phyloP scores from a whole-genome alignment of 441 rosid species.

The Bruguiera hainesii region DNA sequence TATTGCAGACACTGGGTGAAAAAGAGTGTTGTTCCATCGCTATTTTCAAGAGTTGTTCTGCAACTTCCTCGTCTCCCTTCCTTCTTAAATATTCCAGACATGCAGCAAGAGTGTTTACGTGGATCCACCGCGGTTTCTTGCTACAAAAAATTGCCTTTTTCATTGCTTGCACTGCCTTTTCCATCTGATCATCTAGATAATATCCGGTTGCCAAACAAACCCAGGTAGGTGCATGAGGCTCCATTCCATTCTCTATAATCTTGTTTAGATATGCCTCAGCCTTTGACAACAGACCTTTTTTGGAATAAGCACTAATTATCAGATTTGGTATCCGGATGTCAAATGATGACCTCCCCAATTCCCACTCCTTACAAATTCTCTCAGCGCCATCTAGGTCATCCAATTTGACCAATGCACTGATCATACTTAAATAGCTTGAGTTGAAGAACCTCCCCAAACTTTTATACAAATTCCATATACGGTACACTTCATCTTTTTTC shows the following conservation, averaged over 20 bases:
- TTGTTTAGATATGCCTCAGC: slow-evolving; percentile 26
- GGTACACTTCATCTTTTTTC: slow-evolving; percentile 34
- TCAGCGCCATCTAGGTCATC: slow-evolving; percentile 35
- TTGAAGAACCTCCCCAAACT: slow-evolving; percentile 19
- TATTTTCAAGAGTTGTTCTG: slow-evolving; percentile 5
- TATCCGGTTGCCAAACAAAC: slow-evolving; percentile 32
- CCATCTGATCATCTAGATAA: slow-evolving; percentile 21
- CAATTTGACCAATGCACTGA: slow-evolving; percentile 35
- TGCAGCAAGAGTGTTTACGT: not conserved
- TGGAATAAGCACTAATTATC: slow-evolving; percentile 33
- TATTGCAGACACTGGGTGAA: not conserved
- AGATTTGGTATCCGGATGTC: slow-evolving; percentile 32
- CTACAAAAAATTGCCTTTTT: slow-evolving; percentile 29
- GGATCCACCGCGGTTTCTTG: slow-evolving; percentile 17
- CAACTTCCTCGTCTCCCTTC: not conserved
- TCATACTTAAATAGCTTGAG: slow-evolving; percentile 24
- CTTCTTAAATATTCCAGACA: slow-evolving; percentile 10
- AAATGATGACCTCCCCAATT: not conserved
- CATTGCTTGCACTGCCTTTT: slow-evolving; percentile 32
- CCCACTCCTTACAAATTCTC: slow-evolving; percentile 34
- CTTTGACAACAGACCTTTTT: slow-evolving; percentile 30
- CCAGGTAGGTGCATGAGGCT: slow-evolving; percentile 31
- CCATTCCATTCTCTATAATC: slow-evolving; percentile 27
- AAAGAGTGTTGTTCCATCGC: not conserved
- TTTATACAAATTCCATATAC: slow-evolving; percentile 36